phyloP scores from a whole-genome alignment of 2,329 filamentous ascomycete genomes.

The Dendrostoma leiphaemia region DNA sequence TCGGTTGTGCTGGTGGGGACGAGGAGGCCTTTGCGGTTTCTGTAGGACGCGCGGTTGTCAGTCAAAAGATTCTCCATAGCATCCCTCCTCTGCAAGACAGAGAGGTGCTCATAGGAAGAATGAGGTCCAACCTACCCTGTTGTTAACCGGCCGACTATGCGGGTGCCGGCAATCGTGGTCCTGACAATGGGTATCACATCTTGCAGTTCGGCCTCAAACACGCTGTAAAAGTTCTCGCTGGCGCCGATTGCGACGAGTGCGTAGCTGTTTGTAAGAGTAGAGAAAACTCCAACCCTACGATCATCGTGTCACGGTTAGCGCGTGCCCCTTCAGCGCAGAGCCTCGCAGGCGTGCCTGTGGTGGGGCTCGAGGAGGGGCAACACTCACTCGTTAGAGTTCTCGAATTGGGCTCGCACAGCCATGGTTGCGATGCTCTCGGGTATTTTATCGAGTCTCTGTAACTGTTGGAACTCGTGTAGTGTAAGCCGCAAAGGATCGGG shows the following conservation, averaged over 20 bases:
- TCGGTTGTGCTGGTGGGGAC: constrained; percentile 95
- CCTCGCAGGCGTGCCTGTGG: constrained; percentile 19
- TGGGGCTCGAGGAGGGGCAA: constrained; percentile 14
- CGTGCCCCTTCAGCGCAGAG: constrained; percentile 17
- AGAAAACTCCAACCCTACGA: constrained; percentile 87
- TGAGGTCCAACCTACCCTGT: constrained; percentile 65
- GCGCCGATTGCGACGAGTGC: constrained; percentile 91
- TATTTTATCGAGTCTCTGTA: not conserved
- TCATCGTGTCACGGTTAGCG: constrained; percentile 21
- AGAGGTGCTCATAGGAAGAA: too few species aligned
- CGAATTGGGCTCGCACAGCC: constrained; percentile 74
- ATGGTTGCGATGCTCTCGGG: constrained; percentile 40
- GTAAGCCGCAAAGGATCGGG: not conserved
- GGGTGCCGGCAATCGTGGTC: constrained; percentile 92
- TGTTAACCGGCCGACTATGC: constrained; percentile 93
- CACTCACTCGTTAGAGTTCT: constrained; percentile 86
- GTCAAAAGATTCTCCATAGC: too few species aligned
- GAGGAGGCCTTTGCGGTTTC: constrained; percentile 94
- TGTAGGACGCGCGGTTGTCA: constrained; percentile 30
- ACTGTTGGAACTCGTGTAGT: not conserved
- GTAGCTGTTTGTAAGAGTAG: constrained; percentile 96
- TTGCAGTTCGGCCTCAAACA: constrained; percentile 97
- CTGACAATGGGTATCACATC: constrained; percentile 97
- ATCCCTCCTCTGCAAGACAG: too few species aligned
- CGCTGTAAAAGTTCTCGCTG: constrained; percentile 98